Conservation (phyloP, 495 filamentous ascomycete species). For the Tetracladium marchalianum region DNA sequence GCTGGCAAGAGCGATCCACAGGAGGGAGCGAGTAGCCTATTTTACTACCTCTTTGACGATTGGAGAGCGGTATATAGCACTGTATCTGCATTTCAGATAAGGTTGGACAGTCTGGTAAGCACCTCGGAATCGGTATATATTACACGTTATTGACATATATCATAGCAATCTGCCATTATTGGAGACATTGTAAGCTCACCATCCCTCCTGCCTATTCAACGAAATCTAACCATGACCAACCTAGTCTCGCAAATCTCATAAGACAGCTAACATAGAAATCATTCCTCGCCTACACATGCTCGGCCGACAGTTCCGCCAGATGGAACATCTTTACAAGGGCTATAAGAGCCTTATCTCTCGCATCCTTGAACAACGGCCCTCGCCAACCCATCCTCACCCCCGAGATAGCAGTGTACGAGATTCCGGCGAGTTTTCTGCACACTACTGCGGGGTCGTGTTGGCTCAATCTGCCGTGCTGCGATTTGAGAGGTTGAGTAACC, state of each 20-base stretch:
- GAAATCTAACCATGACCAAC: background rate
- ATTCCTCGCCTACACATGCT: slow-evolving; percentile 38
- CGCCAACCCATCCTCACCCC: slow-evolving; percentile 10
- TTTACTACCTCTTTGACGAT: slow-evolving; percentile 85
- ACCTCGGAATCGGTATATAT: background rate
- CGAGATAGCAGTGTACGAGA: background rate
- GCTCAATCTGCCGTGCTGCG: slow-evolving; percentile 56
- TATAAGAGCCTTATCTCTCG: slow-evolving; percentile 71
- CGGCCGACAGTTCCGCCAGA: slow-evolving; percentile 61
- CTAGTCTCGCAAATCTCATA: slow-evolving; percentile 11
- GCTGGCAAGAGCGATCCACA: slow-evolving; percentile 21
- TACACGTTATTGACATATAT: background rate
- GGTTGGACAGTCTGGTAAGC: slow-evolving; percentile 48
- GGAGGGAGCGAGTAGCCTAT: slow-evolving; percentile 66
- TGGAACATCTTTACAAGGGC: slow-evolving; percentile 70
- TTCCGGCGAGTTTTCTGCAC: too few species aligned
- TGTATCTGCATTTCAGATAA: slow-evolving; percentile 37
- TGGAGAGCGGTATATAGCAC: slow-evolving; percentile 63
- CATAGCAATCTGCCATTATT: slow-evolving; percentile 13
- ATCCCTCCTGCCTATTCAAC: background rate
- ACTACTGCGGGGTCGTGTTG: slow-evolving; percentile 39
- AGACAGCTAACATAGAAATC: slow-evolving; percentile 19
- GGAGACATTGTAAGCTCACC: slow-evolving; percentile 10
- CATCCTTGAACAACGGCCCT: slow-evolving; percentile 41
- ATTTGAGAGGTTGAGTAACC: slow-evolving; percentile 68